A percentile compares a stretch with the other conserved stretches of the same genome.
Evolutionary conservation across 768 basidiomycete species (phyloP).

Genomic region (Candolleomyces aberdarensis): DNA sequence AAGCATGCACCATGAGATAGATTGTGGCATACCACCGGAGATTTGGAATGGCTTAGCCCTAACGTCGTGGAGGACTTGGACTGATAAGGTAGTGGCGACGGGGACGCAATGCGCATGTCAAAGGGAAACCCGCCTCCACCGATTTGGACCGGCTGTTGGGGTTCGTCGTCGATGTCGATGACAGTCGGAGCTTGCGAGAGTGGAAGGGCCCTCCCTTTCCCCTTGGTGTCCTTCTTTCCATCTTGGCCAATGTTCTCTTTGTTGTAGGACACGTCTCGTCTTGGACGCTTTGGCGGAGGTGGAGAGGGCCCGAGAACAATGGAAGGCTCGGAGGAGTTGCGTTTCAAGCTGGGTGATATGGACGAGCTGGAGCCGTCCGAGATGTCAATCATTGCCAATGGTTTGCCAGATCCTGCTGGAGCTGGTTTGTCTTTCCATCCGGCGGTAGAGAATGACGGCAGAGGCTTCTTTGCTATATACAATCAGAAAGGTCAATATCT

Average conservation of each 20-base stretch:
- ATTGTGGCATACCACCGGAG: too few relatives aligned
- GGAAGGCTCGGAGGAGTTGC: conserved; percentile 38
- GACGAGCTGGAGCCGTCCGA: conserved; percentile 35
- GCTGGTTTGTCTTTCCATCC: conserved; percentile 27
- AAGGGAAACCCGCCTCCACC: too few relatives aligned
- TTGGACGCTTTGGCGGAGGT: conserved; percentile 31
- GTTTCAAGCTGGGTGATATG: conserved; percentile 24
- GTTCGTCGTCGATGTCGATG: neutral
- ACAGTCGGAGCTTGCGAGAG: neutral
- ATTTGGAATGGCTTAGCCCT: too few relatives aligned
- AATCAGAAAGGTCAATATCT: neutral
- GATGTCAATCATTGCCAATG: conserved; percentile 29
- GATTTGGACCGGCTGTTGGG: neutral
- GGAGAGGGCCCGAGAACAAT: conserved; percentile 26
- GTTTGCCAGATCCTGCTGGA: neutral
- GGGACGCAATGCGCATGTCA: neutral
- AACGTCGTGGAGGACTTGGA: neutral
- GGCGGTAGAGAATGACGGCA: conserved; percentile 45
- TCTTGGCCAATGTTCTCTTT: conserved; percentile 32
- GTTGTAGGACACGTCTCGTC: conserved; percentile 20
- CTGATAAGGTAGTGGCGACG: neutral
- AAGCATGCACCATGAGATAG: too few relatives aligned
- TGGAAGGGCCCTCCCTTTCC: neutral
- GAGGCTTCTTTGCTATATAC: conserved; percentile 17
- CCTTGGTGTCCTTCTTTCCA: neutral